Base-by-base conservation (phyloP, 192 early-diverging fungal species). In the Linnemannia elongata region DNA sequence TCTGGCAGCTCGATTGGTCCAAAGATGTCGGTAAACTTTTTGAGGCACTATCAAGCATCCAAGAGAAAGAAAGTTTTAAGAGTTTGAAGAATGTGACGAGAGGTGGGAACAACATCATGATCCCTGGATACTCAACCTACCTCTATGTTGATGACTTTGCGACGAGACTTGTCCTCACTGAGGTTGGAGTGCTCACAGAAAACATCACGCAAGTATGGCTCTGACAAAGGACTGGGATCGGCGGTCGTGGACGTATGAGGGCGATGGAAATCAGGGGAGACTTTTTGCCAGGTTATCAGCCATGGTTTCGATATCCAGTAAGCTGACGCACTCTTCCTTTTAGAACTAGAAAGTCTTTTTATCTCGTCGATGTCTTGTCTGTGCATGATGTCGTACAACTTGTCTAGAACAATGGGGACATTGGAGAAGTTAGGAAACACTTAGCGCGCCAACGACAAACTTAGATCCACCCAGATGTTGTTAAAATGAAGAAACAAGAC, bases 301-400 rank as follows among this genome's bases (percentile, higher is more conserved):
- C 85, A 87, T 12, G 47, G 1, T 30, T 75, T 81, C 44, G 85
- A 87, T 54, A 87, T 52, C 85, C 85, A 87, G 1, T 33, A 75
- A 27, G 42, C 45, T n/a, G 52, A 2, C 24, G 79, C 15, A 27
- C 76, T 78, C 3, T 39, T 70, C 0, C 63, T 69, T 35, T 81
- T 87, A 4, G 41, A 17, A 45, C 39, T 52, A 18, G 44, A 1
- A 45, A 69, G 45, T 10, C 71, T 69, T 12, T 81, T 79, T 57
- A 84, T 78, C 35, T 75, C 76, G 0, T 88, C 88, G 1, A 77
- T 30, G 33, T 88, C 88, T 71, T 60, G 44, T 4, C 74, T 78
- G 30, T 88, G 88, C 6, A 60, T 44, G 7, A 84, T 49, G 10
- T 18, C 24, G n/a, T 88, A 88, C 24, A 84, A 79, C 47, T 88